Conservation (phyloP, 163 green algal species). For the Prototheca wickerhamii region DNA sequence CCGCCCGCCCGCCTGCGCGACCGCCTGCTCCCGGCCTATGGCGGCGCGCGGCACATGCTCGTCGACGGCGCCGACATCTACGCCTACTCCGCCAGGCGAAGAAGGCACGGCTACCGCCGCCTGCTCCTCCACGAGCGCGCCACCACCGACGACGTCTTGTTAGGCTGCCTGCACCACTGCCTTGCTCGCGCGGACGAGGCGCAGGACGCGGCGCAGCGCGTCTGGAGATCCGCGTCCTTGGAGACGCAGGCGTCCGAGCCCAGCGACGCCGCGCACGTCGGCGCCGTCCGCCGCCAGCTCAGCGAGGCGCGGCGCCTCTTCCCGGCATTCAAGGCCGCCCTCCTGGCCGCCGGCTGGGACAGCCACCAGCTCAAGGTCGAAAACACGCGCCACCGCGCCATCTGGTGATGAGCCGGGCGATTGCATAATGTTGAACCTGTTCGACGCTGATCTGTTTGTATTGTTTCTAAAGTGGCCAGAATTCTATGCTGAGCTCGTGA, state of each 20-base stretch:
- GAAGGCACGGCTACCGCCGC: neutral
- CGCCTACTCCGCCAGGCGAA: too few relatives aligned
- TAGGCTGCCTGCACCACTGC: constrained; percentile 18
- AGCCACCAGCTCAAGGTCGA: constrained; percentile 12
- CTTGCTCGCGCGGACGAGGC: constrained; percentile 2
- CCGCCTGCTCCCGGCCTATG: neutral
- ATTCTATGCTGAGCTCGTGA: too few relatives aligned
- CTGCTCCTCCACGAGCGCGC: constrained; percentile 23
- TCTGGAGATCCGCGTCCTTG: too few relatives aligned
- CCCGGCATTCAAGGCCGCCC: constrained; percentile 1
- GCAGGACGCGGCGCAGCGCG: neutral
- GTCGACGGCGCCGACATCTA: too few relatives aligned
- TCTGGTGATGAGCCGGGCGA: constrained; percentile 15
- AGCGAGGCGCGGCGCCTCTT: constrained; percentile 2
- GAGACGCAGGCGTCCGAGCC: too few relatives aligned
- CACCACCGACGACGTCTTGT: constrained; percentile 1
- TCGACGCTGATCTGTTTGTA: too few relatives aligned
- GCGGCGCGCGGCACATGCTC: neutral
- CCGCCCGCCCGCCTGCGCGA: neutral
- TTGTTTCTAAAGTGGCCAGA: too few relatives aligned
- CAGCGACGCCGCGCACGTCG: neutral
- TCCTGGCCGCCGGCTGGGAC: constrained; percentile 17
- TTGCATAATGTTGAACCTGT: too few relatives aligned
- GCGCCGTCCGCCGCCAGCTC: neutral
- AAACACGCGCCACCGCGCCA: neutral